Conservation (phyloP, 441 rosid genomes). For the Populus hybrid region DNA sequence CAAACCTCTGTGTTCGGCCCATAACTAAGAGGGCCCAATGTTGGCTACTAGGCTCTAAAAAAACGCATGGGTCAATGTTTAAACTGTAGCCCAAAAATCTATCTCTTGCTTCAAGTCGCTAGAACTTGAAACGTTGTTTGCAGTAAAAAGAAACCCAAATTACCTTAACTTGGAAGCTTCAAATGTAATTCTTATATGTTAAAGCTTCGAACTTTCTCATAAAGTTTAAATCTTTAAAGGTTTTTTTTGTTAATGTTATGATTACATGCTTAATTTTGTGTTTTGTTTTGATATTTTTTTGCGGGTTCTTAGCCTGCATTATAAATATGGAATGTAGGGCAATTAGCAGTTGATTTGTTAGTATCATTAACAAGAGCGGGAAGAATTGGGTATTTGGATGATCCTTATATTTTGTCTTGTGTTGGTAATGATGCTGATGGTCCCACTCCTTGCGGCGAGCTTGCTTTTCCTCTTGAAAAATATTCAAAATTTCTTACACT, state of each 20-base stretch:
- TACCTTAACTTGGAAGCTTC: slow-evolving; percentile 12
- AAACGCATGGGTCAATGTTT: background rate
- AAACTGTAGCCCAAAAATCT: background rate
- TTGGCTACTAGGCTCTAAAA: background rate
- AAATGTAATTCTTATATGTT: no score
- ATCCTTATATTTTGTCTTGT: slow-evolving; percentile 73
- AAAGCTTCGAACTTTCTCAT: no score
- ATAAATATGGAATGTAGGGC: slow-evolving; percentile 91
- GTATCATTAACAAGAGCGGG: slow-evolving; percentile 66
- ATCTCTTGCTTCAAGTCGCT: slow-evolving; percentile 6
- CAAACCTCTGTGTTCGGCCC: background rate
- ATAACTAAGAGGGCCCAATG: background rate
- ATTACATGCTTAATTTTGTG: background rate
- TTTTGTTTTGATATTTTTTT: slow-evolving; percentile 22
- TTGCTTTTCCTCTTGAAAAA: slow-evolving; percentile 71
- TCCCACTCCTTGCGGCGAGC: slow-evolving; percentile 65
- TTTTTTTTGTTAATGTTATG: background rate
- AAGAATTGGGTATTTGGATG: slow-evolving; percentile 74
- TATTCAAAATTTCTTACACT: background rate
- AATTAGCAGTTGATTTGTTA: slow-evolving; percentile 80
- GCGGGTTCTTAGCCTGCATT: slow-evolving; percentile 47
- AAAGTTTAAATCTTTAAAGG: background rate
- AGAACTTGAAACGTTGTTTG: slow-evolving; percentile 22
- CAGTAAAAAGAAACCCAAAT: background rate
- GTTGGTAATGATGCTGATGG: slow-evolving; percentile 85